Percentiles rank a stretch among this genome's conserved stretches.
phyloP scores from a whole-genome alignment of 78 protist genomes.

The Dictyostelium capitatum region DNA sequence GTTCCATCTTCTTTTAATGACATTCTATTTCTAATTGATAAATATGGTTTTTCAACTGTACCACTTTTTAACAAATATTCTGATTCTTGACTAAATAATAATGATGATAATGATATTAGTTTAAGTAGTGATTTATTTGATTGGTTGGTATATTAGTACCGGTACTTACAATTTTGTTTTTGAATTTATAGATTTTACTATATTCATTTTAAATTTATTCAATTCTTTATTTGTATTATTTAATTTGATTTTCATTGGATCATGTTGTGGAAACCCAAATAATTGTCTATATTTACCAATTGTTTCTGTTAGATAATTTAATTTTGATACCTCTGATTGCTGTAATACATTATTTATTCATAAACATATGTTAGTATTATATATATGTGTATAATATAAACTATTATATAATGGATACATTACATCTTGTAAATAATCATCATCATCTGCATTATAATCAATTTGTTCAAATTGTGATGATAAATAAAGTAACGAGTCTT shows the following conservation, averaged over 20 bases:
- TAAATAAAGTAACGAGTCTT: constrained; percentile 1
- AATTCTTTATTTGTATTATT: not conserved
- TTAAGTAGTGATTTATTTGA: not conserved
- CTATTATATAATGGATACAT: not conserved
- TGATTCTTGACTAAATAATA: not conserved
- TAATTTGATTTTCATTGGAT: constrained; percentile 4
- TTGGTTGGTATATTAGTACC: not conserved
- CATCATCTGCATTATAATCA: not conserved
- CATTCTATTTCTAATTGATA: not conserved
- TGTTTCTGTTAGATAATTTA: not conserved
- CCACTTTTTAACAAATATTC: not conserved
- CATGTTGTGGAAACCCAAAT: constrained; percentile 11
- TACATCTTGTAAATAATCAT: not conserved
- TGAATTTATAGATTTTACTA: not conserved
- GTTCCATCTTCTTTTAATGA: not conserved
- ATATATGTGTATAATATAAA: no score
- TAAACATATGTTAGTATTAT: no score
- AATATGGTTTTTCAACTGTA: not conserved
- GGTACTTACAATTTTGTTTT: not conserved
- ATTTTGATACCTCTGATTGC: constrained; percentile 1
- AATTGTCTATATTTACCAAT: not conserved
- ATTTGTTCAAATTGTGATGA: not conserved
- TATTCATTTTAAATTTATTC: not conserved
- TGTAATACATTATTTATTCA: no score
- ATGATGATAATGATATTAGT: not conserved